Base-by-base conservation (phyloP, 2,329 filamentous ascomycete species). In the Stagonosporopsis rhizophila region DNA sequence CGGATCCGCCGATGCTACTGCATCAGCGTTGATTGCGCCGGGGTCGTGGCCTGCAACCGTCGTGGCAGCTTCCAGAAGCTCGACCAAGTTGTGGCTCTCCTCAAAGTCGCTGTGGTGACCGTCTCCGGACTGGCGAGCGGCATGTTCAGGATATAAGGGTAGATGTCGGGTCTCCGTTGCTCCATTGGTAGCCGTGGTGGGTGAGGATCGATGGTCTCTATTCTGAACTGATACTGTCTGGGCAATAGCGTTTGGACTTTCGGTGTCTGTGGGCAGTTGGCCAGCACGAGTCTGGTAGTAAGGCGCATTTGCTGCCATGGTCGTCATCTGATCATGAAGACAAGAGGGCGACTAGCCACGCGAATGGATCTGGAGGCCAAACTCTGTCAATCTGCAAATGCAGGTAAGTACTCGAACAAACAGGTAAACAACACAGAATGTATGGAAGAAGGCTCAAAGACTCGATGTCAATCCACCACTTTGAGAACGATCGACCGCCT, bases 41-140 rank as follows among this genome's bases (percentile, higher is more conserved):
- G 60, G 39, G 48, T 59, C 64, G 46, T 72, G 69, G 14, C 60
- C 68, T 34, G 72, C 70, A 58, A 73, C 73, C 15, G 72, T 71
- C 19, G 68, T 74, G 7, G 73, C 74, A 60, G 74, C 74, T 48
- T 76, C 72, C 4, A 77, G 59, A 46, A 77, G 56, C 49, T 75
- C 73, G 2, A 64, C 73, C 30, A 77, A 65, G 37, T 73, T 68
- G 30, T 69, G 70, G 27, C 67, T 72, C 23, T 71, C 68, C 48
- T 72, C 72, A 14, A 65, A 46, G 6, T 61, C 62, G 32, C 58
- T 53, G 20, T 46, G 23, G 8, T 57, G 42, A 35, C 28, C 57
- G 22, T 70, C 64, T 22, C 50, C 52, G 3, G 41, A 34, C 37
- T 66, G 69, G 39, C 52, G 58, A 42, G 49, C 32, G 44, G 56